phyloP scores from a whole-genome alignment of 2,329 filamentous ascomycete genomes.

The Calonectria henricotiae region DNA sequence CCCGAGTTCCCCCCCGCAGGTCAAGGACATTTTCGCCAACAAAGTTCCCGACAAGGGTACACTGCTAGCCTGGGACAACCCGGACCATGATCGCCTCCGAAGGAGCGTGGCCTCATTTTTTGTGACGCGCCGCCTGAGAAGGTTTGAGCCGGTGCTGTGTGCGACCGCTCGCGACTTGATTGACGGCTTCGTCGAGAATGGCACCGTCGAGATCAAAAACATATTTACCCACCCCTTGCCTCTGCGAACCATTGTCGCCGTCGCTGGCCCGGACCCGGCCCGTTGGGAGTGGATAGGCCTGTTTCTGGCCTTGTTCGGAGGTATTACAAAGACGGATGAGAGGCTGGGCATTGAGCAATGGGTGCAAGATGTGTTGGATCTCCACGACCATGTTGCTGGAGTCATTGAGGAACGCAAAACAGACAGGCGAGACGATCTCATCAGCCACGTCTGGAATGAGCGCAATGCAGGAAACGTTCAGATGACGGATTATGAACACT shows the following conservation, averaged over 20 bases:
- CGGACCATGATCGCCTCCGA: conserved; percentile 7
- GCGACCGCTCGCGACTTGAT: conserved; percentile 11
- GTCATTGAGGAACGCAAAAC: conserved; percentile 7
- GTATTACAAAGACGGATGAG: background rate
- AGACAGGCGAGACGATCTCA: background rate
- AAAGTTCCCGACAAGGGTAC: conserved; percentile 18
- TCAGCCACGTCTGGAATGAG: conserved; percentile 10
- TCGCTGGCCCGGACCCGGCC: background rate
- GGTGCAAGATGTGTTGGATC: conserved; percentile 8
- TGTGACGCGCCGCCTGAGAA: background rate
- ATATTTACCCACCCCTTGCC: conserved; percentile 4
- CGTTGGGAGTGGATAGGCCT: conserved; percentile 6
- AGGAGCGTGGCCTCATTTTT: conserved; percentile 8
- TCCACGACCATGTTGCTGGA: background rate
- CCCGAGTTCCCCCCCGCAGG: conserved; percentile 11
- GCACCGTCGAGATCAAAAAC: conserved; percentile 8
- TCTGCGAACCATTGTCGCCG: background rate
- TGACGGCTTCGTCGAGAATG: conserved; percentile 1
- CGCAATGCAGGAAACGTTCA: conserved; percentile 6
- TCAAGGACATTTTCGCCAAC: conserved; percentile 19
- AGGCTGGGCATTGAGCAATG: background rate
- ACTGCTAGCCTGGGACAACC: conserved; percentile 8
- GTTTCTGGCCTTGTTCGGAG: conserved; percentile 6
- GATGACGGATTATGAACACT: conserved; percentile 6
- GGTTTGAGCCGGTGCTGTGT: background rate